Percentiles rank a stretch among this genome's conserved stretches.
phyloP scores from a whole-genome alignment of 1,284 basidiomycete species.

The Puccinia hordei region DNA sequence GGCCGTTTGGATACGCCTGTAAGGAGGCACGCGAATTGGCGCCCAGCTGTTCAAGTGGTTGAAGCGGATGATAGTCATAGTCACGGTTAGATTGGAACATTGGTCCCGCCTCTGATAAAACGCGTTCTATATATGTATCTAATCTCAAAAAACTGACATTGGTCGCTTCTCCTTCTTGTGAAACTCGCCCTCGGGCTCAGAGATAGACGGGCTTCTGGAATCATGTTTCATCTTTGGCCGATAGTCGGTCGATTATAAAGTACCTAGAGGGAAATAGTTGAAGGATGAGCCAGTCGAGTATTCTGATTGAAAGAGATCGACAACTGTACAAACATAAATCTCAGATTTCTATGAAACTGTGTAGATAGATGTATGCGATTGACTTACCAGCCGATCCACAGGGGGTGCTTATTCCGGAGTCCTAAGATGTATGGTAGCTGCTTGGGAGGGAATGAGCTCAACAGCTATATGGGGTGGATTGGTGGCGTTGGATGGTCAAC shows the following conservation, averaged over 20 bases:
- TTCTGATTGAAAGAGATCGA: background rate
- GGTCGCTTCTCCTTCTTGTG: background rate
- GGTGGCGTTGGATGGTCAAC: background rate
- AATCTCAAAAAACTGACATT: background rate
- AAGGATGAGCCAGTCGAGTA: background rate
- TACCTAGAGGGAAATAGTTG: too few relatives aligned
- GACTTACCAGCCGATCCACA: slow-evolving; percentile 1
- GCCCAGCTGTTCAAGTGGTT: slow-evolving; percentile 53
- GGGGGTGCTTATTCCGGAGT: background rate
- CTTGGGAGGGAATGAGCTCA: background rate
- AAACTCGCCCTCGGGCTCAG: background rate
- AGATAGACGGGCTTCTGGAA: background rate
- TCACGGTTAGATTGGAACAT: too few relatives aligned
- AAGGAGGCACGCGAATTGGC: slow-evolving; percentile 66
- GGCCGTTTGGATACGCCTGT: slow-evolving; percentile 78
- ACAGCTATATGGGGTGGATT: background rate
- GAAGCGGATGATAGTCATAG: background rate
- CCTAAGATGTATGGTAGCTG: background rate
- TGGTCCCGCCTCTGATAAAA: too few relatives aligned
- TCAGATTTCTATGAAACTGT: background rate
- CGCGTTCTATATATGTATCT: too few relatives aligned
- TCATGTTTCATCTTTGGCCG: slow-evolving; percentile 5
- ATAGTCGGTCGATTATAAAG: background rate
- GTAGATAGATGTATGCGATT: background rate
- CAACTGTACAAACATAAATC: background rate